phyloP scores from a whole-genome alignment of 2,329 filamentous ascomycete species.

The Exophiala xenobiotica region DNA sequence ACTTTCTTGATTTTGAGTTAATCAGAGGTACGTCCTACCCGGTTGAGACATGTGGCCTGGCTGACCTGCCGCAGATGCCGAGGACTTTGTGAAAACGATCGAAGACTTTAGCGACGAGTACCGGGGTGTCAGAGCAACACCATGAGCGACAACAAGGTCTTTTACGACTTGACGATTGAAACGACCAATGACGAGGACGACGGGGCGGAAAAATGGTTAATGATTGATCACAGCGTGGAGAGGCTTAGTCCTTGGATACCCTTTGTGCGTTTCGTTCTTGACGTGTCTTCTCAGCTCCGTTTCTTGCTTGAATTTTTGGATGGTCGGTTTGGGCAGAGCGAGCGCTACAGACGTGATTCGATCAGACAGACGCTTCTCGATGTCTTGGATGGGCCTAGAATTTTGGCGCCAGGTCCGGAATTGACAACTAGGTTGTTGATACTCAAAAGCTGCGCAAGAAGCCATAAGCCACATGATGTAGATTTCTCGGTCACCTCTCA shows the following conservation, averaged over 20 bases:
- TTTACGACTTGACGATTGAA: constrained; percentile 21
- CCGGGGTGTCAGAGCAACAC: constrained; percentile 9
- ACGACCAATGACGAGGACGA: constrained; percentile 10
- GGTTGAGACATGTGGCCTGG: not conserved
- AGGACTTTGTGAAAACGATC: constrained; percentile 39
- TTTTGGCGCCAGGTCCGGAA: too few relatives aligned
- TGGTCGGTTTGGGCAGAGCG: not conserved
- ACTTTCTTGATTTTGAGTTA: constrained; percentile 41
- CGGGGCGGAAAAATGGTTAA: constrained; percentile 9
- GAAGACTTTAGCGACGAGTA: constrained; percentile 32
- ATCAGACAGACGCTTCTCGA: too few relatives aligned
- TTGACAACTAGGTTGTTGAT: too few relatives aligned
- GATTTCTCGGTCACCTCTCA: too few relatives aligned
- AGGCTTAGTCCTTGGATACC: constrained; percentile 17
- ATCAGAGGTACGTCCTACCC: constrained; percentile 34
- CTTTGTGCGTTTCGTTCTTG: constrained; percentile 15
- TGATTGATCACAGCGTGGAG: too few relatives aligned
- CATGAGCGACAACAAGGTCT: constrained; percentile 7
- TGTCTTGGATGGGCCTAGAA: too few relatives aligned
- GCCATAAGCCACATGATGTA: too few relatives aligned
- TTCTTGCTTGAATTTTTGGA: not conserved
- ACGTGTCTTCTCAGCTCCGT: constrained; percentile 17
- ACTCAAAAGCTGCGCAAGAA: too few relatives aligned
- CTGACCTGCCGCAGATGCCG: constrained; percentile 37
- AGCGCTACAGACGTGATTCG: too few relatives aligned